phyloP scores from a whole-genome alignment of 805 yeast genomes.

The Candida glaebosa region DNA sequence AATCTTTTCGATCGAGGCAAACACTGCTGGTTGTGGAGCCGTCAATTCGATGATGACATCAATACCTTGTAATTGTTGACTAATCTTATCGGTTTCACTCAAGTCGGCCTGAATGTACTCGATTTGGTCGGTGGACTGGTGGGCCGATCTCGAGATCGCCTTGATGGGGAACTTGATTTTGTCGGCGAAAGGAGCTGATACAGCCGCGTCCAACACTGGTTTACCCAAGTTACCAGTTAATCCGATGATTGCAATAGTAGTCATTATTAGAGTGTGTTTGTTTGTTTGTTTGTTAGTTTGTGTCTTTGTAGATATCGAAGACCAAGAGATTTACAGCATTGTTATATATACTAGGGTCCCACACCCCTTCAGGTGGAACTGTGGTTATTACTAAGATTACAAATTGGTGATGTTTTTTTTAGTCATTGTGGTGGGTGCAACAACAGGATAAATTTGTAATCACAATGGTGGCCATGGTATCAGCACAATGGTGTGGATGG shows the following conservation, averaged over 20 bases:
- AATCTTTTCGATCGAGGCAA: slow-evolving; percentile 33
- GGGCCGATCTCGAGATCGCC: slow-evolving; percentile 46
- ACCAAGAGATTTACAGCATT: no score
- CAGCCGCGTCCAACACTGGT: slow-evolving; percentile 44
- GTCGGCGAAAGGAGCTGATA: slow-evolving; percentile 37
- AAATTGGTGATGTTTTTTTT: no score
- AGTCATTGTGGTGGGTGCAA: no score
- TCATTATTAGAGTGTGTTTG: no score
- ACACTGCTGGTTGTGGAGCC: slow-evolving; percentile 26
- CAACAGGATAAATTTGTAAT: no score
- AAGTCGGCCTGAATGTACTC: slow-evolving; percentile 37
- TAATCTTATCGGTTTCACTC: slow-evolving; percentile 21
- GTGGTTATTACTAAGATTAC: no score
- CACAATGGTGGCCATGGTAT: no score
- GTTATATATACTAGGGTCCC: no score
- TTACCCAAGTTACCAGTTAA: slow-evolving; percentile 50
- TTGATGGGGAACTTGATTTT: slow-evolving; percentile 47
- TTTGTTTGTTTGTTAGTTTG: no score
- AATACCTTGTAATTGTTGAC: slow-evolving; percentile 40
- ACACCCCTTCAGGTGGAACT: no score
- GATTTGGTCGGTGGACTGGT: slow-evolving; percentile 30
- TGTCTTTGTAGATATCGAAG: no score
- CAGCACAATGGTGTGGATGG: no score
- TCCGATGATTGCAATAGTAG: slow-evolving; percentile 57
- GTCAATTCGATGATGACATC: slow-evolving; percentile 51